These are phyloP conservation scores for Amborella trichopoda DNA, from an alignment of 164 flowering plant species.

Conservation along the genomic window DNA sequence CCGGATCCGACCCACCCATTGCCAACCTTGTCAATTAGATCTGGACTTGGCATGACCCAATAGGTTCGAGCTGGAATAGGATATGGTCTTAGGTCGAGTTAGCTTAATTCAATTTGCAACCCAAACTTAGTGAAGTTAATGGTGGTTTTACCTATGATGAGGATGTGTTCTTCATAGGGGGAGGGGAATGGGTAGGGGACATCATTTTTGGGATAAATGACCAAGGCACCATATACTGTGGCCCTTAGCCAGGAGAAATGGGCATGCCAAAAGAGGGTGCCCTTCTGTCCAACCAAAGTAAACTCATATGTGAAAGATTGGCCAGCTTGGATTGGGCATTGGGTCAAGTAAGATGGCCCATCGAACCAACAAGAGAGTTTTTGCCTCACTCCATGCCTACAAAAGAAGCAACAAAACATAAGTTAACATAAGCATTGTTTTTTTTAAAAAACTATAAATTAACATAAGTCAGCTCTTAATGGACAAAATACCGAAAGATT, in stretches of 20 bases:
- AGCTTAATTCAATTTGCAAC: too few relatives aligned
- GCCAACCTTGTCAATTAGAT: too few relatives aligned
- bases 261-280: conserved; percentile 70
- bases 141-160: conserved; percentile 46
- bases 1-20: too few relatives aligned
- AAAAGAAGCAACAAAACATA: neutral
- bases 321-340: conserved; percentile 58
- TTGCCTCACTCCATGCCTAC: conserved; percentile 64
- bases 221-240: conserved; percentile 55
- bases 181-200: conserved; percentile 36
- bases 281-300: conserved; percentile 42
- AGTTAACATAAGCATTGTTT: too few relatives aligned
- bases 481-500: too few relatives aligned
- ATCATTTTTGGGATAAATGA: conserved; percentile 41
- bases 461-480: too few relatives aligned
- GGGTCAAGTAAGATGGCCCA: conserved; percentile 64
- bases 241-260: conserved; percentile 63
- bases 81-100: too few relatives aligned
- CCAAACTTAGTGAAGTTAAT: too few relatives aligned
- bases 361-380: conserved; percentile 49
- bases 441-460: too few relatives aligned
- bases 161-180: conserved; percentile 36
- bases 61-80: too few relatives aligned
- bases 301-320: conserved; percentile 46
- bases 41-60: too few relatives aligned